These are phyloP conservation scores for Clavaria fumosa DNA, from an alignment of 768 basidiomycete genomes.

Conservation along the genomic window DNA sequence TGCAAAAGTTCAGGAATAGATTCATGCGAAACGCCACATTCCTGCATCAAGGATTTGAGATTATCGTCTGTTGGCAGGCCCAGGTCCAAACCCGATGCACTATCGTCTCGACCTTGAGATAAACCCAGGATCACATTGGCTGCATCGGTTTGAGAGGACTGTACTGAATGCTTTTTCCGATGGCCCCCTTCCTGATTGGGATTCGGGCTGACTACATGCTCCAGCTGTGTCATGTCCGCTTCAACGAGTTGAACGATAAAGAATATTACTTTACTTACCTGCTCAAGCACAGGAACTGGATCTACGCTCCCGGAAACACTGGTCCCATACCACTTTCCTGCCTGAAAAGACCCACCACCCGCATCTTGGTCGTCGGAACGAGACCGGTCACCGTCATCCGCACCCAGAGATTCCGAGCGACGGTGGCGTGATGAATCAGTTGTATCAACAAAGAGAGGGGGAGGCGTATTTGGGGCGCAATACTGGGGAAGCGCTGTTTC, in stretches of 20 bases:
- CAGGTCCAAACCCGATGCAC: no score
- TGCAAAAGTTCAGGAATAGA: conserved; percentile 82
- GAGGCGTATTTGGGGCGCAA: conserved; percentile 28
- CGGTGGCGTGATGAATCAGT: conserved; percentile 20
- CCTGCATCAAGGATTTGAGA: conserved; percentile 71
- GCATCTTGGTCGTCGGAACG: conserved; percentile 66
- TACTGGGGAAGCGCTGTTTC: conserved; percentile 69
- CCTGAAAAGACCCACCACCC: conserved; percentile 61
- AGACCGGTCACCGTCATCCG: conserved; percentile 56
- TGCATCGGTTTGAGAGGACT: background rate
- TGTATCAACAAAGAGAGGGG: conserved; percentile 18
- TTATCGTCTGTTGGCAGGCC: conserved; percentile 63
- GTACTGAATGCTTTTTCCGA: conserved; percentile 4
- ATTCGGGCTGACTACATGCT: conserved; percentile 27
- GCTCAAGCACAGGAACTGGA: conserved; percentile 63
- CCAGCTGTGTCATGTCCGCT: conserved; percentile 22
- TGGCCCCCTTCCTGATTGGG: conserved; percentile 12
- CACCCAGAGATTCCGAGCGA: conserved; percentile 32
- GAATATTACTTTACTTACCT: conserved; percentile 33
- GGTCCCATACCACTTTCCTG: conserved; percentile 76
- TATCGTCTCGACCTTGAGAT: no score
- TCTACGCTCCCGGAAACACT: conserved; percentile 76
- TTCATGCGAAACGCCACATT: conserved; percentile 84
- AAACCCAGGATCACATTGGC: background rate
- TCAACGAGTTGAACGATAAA: background rate